Conservation (phyloP, 768 basidiomycete genomes). For the Naganishia antarctica region DNA sequence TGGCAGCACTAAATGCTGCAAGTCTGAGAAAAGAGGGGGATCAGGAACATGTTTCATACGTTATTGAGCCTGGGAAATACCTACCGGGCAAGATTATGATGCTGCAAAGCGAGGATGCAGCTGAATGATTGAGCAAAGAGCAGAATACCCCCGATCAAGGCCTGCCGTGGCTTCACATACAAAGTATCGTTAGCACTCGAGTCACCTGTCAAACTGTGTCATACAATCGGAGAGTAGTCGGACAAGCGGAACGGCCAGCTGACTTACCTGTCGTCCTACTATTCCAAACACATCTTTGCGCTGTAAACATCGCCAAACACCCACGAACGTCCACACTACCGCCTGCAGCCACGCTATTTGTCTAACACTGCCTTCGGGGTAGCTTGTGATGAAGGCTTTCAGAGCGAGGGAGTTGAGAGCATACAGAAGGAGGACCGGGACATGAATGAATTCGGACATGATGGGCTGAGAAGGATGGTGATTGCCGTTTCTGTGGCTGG, state of each 20-base stretch:
- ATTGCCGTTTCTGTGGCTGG: too few relatives aligned
- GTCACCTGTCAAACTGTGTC: too few relatives aligned
- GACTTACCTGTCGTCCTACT: slow-evolving; percentile 4
- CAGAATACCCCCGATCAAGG: neutral
- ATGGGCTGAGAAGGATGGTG: too few relatives aligned
- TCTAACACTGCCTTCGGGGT: neutral
- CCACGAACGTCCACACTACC: slow-evolving; percentile 5
- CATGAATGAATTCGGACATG: slow-evolving; percentile 14
- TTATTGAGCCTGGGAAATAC: neutral
- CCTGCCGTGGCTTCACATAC: neutral
- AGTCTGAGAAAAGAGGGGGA: neutral
- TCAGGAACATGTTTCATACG: neutral
- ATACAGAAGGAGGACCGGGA: slow-evolving; percentile 9
- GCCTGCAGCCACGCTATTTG: slow-evolving; percentile 14
- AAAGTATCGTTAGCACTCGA: too few relatives aligned
- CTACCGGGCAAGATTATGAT: slow-evolving; percentile 13
- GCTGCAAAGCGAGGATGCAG: slow-evolving; percentile 10
- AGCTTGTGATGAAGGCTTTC: neutral
- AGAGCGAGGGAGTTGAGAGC: slow-evolving; percentile 14
- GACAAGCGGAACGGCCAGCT: neutral
- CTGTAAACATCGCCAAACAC: slow-evolving; percentile 1
- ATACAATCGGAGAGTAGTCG: neutral
- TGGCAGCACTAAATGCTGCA: slow-evolving; percentile 6
- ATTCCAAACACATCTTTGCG: neutral
- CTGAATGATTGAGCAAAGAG: slow-evolving; percentile 15